A percentile compares a stretch with the other conserved stretches of the same genome.
phyloP scores from a whole-genome alignment of 73 alveolate genomes.

The Durusdinium trenchii region DNA sequence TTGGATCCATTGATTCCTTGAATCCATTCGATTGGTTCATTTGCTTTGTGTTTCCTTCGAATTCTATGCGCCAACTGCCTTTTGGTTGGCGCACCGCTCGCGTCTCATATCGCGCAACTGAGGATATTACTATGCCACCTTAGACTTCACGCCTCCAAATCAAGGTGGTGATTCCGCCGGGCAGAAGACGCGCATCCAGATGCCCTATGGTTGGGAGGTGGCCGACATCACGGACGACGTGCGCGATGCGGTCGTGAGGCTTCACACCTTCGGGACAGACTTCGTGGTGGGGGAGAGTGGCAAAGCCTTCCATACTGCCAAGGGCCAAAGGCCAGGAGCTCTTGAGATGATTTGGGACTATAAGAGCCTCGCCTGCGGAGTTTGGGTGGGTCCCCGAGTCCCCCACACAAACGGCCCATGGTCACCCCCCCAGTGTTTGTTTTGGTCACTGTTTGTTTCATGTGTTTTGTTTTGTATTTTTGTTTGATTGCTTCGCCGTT shows the following conservation, averaged over 20 bases:
- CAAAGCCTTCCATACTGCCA: constrained; percentile 80
- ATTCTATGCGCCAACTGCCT: too few relatives aligned
- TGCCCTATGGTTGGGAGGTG: constrained; percentile 78
- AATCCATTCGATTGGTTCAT: too few relatives aligned
- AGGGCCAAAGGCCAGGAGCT: constrained; percentile 49
- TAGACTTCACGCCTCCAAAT: constrained; percentile 89
- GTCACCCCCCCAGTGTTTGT: too few relatives aligned
- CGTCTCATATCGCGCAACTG: too few relatives aligned
- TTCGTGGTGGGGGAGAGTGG: constrained; percentile 93
- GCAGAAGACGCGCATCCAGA: constrained; percentile 84
- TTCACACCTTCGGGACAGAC: constrained; percentile 89
- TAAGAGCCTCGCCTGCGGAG: constrained; percentile 58
- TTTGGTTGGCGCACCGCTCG: too few relatives aligned
- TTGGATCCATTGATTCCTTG: too few relatives aligned
- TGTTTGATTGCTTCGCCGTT: too few relatives aligned
- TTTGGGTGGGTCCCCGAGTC: too few relatives aligned
- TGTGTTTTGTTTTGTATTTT: too few relatives aligned
- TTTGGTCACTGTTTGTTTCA: too few relatives aligned
- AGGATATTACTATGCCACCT: constrained; percentile 51
- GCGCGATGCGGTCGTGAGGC: constrained; percentile 87
- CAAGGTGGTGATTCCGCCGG: constrained; percentile 71
- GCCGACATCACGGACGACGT: constrained; percentile 91
- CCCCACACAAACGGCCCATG: too few relatives aligned
- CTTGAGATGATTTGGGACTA: constrained; percentile 95
- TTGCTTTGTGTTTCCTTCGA: too few relatives aligned